These are phyloP conservation scores for Cymbopogon citratus DNA, from an alignment of 176 grass and related monocot genomes.

Conservation along the genomic window DNA sequence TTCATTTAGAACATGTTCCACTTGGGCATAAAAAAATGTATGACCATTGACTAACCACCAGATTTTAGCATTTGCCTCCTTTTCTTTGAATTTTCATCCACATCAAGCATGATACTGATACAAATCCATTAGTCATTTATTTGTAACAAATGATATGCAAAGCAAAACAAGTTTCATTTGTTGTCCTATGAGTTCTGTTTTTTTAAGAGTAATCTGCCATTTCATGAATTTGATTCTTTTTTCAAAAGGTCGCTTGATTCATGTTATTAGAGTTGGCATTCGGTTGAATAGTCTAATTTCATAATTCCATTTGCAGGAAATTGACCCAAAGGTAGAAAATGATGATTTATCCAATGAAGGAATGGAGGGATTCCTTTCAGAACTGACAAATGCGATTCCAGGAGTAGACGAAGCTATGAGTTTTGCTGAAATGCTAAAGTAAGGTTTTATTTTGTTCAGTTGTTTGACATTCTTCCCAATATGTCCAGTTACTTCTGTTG, in stretches of 20 bases:
- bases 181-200: background rate
- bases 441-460: slow-evolving; percentile 14
- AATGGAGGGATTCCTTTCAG: slow-evolving; percentile 93
- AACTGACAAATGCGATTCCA: slow-evolving; percentile 95
- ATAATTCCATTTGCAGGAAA: slow-evolving; percentile 53
- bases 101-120: background rate
- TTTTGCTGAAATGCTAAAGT: slow-evolving; percentile 99
- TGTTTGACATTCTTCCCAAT: slow-evolving; percentile 12
- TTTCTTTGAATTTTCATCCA: slow-evolving; percentile 8
- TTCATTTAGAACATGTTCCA: background rate
- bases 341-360: slow-evolving; percentile 81
- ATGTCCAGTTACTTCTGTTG: background rate
- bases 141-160: background rate
- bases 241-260: background rate
- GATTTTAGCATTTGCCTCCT: background rate
- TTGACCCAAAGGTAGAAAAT: slow-evolving; percentile 96
- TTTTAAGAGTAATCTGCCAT: background rate
- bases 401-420: slow-evolving; percentile 99
- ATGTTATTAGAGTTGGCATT: background rate
- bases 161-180: background rate
- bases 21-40: slow-evolving; percentile 8
- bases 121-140: background rate
- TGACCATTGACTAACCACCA: background rate
- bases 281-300: slow-evolving; percentile 4
- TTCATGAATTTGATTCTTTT: slow-evolving; percentile 6